Percentiles rank a stretch among this genome's conserved stretches.
These are phyloP conservation scores for Haemoproteus tartakovskyi DNA, from an alignment of 169 alveolate species.

Conservation along the genomic window DNA sequence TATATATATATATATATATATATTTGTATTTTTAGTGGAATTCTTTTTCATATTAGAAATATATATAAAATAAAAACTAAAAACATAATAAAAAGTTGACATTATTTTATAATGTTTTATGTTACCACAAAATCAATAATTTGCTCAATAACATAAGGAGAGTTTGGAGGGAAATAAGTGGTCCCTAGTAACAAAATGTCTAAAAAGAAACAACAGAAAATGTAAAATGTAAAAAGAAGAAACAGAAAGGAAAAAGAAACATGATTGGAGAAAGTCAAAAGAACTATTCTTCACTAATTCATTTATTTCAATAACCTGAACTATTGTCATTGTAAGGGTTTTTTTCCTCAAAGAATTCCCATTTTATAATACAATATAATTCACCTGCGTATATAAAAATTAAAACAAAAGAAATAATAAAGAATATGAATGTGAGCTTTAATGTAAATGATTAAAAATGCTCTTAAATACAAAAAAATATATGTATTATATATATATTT, in stretches of 20 bases:
- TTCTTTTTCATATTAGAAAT: too few relatives aligned
- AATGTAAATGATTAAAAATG: too few relatives aligned
- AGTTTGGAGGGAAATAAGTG: constrained; percentile 37
- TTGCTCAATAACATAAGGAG: constrained; percentile 54
- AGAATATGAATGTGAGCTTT: too few relatives aligned
- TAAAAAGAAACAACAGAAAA: neutral
- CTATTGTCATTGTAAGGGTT: constrained; percentile 66
- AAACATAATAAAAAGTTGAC: too few relatives aligned
- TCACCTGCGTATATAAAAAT: constrained; percentile 24
- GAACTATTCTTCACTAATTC: too few relatives aligned
- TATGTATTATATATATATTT: neutral
- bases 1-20: neutral
- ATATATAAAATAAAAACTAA: too few relatives aligned
- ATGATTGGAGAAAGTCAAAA: too few relatives aligned
- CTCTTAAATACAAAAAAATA: neutral
- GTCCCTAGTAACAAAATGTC: constrained; percentile 51
- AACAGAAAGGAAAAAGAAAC: neutral
- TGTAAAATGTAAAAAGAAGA: constrained; percentile 3
- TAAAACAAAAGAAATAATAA: neutral
- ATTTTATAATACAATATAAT: constrained; percentile 41
- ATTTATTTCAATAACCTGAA: too few relatives aligned
- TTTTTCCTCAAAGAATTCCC: constrained; percentile 66
- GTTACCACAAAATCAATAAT: constrained; percentile 60
- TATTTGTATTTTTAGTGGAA: too few relatives aligned
- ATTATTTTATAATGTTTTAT: neutral